Conservation (phyloP, 2,329 filamentous ascomycete species). For the Remersonia thermophila region DNA sequence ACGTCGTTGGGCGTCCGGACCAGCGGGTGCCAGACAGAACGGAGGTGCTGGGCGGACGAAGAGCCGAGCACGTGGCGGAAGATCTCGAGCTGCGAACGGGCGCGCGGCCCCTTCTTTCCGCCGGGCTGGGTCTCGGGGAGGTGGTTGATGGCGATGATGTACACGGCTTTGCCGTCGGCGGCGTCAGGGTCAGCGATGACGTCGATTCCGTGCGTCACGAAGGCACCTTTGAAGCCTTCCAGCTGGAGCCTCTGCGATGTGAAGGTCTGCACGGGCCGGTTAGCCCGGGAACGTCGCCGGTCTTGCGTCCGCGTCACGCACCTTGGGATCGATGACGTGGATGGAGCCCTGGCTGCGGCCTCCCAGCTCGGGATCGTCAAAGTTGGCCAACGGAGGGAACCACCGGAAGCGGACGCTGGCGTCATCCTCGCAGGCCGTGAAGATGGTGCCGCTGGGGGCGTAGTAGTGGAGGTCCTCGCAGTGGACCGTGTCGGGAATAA, state of each 20-base stretch:
- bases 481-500: constrained; percentile 38
- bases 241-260: constrained; percentile 34
- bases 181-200: constrained; percentile 37
- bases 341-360: constrained; percentile 30
- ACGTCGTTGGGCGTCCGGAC: constrained; percentile 49
- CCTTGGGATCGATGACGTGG: constrained; percentile 41
- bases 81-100: constrained; percentile 43
- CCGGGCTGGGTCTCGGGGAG: constrained; percentile 34
- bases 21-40: constrained; percentile 39
- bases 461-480: constrained; percentile 52
- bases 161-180: constrained; percentile 30
- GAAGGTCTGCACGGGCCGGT: constrained; percentile 26
- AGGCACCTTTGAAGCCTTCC: constrained; percentile 38
- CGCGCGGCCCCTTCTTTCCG: constrained; percentile 22
- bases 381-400: constrained; percentile 37
- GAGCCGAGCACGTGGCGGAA: constrained; percentile 41
- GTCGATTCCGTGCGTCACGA: constrained; percentile 49
- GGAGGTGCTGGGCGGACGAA: constrained; percentile 31
- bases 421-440: constrained; percentile 43
- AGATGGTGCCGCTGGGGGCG: constrained; percentile 33
- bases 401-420: constrained; percentile 31
- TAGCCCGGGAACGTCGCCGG: not conserved
- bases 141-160: constrained; percentile 51
- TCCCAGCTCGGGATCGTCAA: constrained; percentile 27
- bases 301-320: constrained; percentile 18